Evolutionary conservation across 2,329 filamentous ascomycete genomes (phyloP).

Genomic region (Polytolypa hystricis): DNA sequence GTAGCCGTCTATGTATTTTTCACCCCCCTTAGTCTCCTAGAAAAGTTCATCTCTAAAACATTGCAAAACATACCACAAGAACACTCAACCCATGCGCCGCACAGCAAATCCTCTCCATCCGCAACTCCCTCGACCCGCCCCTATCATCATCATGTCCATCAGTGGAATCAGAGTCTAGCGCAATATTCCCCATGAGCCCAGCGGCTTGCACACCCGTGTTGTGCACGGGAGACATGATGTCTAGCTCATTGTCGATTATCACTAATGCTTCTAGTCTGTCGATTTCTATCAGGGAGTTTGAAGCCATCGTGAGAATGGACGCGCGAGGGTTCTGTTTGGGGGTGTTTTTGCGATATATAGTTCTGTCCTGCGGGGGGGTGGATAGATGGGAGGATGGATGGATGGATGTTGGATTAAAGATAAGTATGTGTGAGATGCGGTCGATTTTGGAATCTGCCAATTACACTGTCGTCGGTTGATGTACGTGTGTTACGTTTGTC

Average conservation of each 20-base stretch:
- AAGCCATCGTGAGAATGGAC: too few relatives aligned
- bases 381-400: neutral
- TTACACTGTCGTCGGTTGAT: too few relatives aligned
- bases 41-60: too few relatives aligned
- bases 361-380: neutral
- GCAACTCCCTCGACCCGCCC: conserved; percentile 36
- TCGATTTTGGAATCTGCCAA: too few relatives aligned
- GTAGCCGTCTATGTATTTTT: conserved; percentile 35
- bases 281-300: conserved; percentile 30
- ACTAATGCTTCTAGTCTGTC: conserved; percentile 39
- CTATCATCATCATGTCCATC: conserved; percentile 22
- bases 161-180: conserved; percentile 26
- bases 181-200: conserved; percentile 35
- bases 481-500: too few relatives aligned
- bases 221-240: conserved; percentile 39
- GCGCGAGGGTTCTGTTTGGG: too few relatives aligned
- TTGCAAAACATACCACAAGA: conserved; percentile 32
- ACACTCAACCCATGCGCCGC: conserved; percentile 45
- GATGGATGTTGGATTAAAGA: neutral
- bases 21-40: too few relatives aligned
- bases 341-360: too few relatives aligned
- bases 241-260: conserved; percentile 46
- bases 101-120: conserved; percentile 42
- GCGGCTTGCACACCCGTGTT: conserved; percentile 33
- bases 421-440: too few relatives aligned